These are phyloP conservation scores for Verticillium tricorpus DNA, from an alignment of 2,329 filamentous ascomycete genomes.

Conservation along the genomic window DNA sequence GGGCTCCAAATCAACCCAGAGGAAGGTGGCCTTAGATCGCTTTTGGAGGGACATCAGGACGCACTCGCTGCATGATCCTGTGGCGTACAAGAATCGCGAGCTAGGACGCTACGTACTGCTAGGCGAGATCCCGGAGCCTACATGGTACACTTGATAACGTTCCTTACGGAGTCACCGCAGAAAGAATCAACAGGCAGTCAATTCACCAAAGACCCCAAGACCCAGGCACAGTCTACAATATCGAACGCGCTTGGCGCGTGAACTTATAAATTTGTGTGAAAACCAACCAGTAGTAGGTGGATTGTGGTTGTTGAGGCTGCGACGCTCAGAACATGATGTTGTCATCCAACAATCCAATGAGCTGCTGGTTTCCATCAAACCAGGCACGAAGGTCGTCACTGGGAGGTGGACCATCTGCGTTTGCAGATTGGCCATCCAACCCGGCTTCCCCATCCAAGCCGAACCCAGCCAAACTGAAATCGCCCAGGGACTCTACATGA, in stretches of 20 bases:
- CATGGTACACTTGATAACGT: slow-evolving; percentile 52
- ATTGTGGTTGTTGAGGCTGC: too few species aligned
- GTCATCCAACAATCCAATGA: slow-evolving; percentile 13
- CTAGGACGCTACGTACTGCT: slow-evolving; percentile 53
- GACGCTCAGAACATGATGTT: neutral
- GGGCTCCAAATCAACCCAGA: slow-evolving; percentile 51
- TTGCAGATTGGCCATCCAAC: neutral
- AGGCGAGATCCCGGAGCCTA: slow-evolving; percentile 51
- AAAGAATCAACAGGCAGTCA: too few species aligned
- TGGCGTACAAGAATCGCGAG: slow-evolving; percentile 63
- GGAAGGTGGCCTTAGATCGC: slow-evolving; percentile 56
- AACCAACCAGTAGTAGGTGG: too few species aligned
- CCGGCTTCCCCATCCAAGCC: neutral
- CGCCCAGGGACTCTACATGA: too few species aligned
- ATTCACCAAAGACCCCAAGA: too few species aligned
- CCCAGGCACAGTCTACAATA: too few species aligned
- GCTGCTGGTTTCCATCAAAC: slow-evolving; percentile 20
- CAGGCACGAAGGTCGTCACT: slow-evolving; percentile 16
- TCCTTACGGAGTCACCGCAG: too few species aligned
- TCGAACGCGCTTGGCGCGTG: too few species aligned
- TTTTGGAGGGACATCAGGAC: slow-evolving; percentile 65
- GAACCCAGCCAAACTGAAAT: neutral
- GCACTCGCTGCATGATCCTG: slow-evolving; percentile 62
- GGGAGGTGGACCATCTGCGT: neutral
- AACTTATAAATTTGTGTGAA: too few species aligned